Evolutionary conservation across 2,329 filamentous ascomycete genomes (phyloP).

Genomic region (Berkeleyomyces rouxiae): DNA sequence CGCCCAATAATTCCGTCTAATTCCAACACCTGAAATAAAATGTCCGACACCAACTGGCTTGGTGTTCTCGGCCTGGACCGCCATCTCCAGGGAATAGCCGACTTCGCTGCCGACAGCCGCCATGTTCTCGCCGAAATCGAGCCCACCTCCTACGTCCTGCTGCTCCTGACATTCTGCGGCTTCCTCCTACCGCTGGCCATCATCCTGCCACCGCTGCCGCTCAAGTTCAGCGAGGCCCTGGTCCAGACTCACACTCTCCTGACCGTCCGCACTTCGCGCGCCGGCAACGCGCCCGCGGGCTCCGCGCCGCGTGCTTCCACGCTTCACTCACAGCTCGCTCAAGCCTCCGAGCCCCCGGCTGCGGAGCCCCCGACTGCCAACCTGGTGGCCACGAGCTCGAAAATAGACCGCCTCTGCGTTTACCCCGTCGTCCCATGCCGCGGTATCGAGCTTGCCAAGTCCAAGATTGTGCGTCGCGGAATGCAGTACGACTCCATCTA

Average conservation of each 20-base stretch:
- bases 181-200: constrained; percentile 38
- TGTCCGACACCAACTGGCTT: not conserved
- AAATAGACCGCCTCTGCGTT: constrained; percentile 41
- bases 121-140: constrained; percentile 19
- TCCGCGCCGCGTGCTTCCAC: not conserved
- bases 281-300: constrained; percentile 6
- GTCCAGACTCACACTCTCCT: constrained; percentile 36
- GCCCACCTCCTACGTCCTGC: constrained; percentile 23
- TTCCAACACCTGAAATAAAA: not conserved
- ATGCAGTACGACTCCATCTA: constrained; percentile 70
- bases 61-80: constrained; percentile 10
- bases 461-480: constrained; percentile 49
- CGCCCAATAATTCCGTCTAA: not conserved
- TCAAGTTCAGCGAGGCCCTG: constrained; percentile 36
- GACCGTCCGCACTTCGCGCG: constrained; percentile 10
- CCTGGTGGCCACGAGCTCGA: constrained; percentile 28
- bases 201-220: constrained; percentile 37
- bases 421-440: constrained; percentile 74
- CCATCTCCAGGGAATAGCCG: constrained; percentile 6
- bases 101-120: constrained; percentile 4
- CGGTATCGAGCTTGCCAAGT: constrained; percentile 53
- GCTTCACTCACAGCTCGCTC: not conserved
- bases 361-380: not conserved
- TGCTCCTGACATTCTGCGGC: constrained; percentile 29
- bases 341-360: not conserved